Evolutionary conservation across 257 asterid genomes (phyloP).

Genomic region (Nyctanthes arbortristis): DNA sequence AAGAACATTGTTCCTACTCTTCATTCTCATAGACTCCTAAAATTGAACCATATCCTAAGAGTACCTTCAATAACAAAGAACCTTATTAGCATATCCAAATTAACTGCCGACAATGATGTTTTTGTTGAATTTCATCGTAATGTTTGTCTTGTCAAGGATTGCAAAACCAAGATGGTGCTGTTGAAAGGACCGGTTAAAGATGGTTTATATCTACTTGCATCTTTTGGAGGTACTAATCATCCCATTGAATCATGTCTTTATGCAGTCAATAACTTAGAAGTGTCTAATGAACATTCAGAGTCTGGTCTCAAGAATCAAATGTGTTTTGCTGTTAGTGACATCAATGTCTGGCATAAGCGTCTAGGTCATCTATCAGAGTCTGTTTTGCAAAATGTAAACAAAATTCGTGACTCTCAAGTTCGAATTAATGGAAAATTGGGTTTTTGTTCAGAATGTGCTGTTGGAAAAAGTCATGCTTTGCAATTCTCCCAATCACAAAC

Average conservation of each 20-base stretch:
- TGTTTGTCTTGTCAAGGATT: no score
- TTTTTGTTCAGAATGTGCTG: not conserved
- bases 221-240: no score
- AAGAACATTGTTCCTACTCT: not conserved
- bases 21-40: not conserved
- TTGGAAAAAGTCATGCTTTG: not conserved
- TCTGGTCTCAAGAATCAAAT: no score
- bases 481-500: not conserved
- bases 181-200: no score
- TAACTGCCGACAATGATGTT: not conserved
- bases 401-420: no score
- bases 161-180: no score
- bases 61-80: not conserved
- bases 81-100: not conserved
- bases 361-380: not conserved
- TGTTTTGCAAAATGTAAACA: not conserved
- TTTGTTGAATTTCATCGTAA: no score
- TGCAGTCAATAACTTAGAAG: no score
- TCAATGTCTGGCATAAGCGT: not conserved
- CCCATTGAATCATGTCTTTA: no score
- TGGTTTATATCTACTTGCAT: no score
- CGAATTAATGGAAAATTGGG: not conserved
- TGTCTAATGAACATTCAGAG: no score
- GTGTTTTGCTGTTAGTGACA: not conserved
- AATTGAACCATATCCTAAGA: no score